phyloP scores from a whole-genome alignment of 176 grass and related monocot genomes.

The Oryza nivara region DNA sequence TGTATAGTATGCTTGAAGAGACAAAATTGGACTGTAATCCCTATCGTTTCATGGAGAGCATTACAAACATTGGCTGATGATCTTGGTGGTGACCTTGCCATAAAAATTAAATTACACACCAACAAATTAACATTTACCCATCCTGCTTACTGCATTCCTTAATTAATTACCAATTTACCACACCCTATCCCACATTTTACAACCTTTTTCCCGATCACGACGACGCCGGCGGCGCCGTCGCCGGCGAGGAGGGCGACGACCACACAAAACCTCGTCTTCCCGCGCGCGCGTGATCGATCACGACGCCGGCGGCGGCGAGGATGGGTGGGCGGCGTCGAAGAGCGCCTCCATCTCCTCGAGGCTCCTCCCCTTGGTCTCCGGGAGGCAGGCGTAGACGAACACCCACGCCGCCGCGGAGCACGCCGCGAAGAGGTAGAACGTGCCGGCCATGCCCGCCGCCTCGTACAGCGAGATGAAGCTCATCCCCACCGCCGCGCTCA shows the following conservation, averaged over 20 bases:
- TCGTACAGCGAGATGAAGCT: slow-evolving; percentile 62
- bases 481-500: slow-evolving; percentile 59
- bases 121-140: neutral
- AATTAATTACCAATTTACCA: too few species aligned
- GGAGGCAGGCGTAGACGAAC: slow-evolving; percentile 60
- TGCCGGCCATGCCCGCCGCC: slow-evolving; percentile 52
- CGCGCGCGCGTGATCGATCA: neutral
- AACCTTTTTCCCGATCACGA: neutral
- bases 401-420: slow-evolving; percentile 37
- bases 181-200: neutral
- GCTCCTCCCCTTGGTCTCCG: slow-evolving; percentile 70
- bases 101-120: neutral
- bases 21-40: neutral
- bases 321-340: slow-evolving; percentile 30
- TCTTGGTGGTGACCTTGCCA: too few species aligned
- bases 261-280: neutral
- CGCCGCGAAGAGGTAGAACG: slow-evolving; percentile 70
- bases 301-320: neutral
- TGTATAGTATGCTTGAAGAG: neutral
- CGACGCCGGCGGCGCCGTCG: neutral
- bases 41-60: neutral
- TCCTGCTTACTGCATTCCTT: neutral
- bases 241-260: too few species aligned
- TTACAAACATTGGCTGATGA: neutral
- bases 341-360: slow-evolving; percentile 77